Conservation (phyloP, 371 early-diverging fungal genomes). For the Actinomortierella wolfii region DNA sequence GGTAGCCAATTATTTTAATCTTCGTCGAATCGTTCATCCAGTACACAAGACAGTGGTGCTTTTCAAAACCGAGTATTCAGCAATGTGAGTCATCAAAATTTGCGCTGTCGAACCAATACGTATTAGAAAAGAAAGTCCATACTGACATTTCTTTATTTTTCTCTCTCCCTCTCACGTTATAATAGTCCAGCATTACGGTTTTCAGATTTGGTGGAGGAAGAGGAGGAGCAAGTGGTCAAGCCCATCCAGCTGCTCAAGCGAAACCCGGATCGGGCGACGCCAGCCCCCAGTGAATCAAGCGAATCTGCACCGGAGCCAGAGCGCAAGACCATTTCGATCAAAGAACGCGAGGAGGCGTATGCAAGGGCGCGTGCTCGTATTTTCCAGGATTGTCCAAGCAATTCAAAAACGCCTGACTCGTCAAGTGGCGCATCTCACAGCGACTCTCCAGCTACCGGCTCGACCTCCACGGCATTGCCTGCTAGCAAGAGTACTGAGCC, state of each 20-base stretch:
- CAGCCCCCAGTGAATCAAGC: constrained; percentile 22
- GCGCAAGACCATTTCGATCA: constrained; percentile 62
- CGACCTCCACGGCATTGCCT: not conserved
- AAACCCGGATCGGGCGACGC: constrained; percentile 18
- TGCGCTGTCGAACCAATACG: no score
- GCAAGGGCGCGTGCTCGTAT: constrained; percentile 81
- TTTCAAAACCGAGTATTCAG: constrained; percentile 62
- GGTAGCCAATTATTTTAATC: constrained; percentile 72
- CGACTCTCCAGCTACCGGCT: constrained; percentile 19
- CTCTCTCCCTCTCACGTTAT: not conserved
- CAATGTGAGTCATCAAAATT: constrained; percentile 54
- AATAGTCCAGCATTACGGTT: constrained; percentile 49
- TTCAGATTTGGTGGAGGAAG: constrained; percentile 34
- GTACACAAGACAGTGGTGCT: constrained; percentile 63
- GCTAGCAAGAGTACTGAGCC: constrained; percentile 4
- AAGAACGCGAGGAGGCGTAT: constrained; percentile 76
- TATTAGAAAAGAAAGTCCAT: no score
- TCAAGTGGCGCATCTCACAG: constrained; percentile 16
- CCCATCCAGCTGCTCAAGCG: constrained; percentile 23
- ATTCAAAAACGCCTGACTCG: constrained; percentile 33
- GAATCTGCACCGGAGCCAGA: constrained; percentile 47
- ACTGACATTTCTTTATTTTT: no score
- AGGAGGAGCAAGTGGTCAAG: constrained; percentile 32
- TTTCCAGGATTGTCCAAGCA: constrained; percentile 60
- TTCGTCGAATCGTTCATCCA: constrained; percentile 68